A percentile compares a stretch with the other conserved stretches of the same genome.
Evolutionary conservation across 305 asterid genomes (phyloP).

Genomic region (Plantago coronopus): DNA sequence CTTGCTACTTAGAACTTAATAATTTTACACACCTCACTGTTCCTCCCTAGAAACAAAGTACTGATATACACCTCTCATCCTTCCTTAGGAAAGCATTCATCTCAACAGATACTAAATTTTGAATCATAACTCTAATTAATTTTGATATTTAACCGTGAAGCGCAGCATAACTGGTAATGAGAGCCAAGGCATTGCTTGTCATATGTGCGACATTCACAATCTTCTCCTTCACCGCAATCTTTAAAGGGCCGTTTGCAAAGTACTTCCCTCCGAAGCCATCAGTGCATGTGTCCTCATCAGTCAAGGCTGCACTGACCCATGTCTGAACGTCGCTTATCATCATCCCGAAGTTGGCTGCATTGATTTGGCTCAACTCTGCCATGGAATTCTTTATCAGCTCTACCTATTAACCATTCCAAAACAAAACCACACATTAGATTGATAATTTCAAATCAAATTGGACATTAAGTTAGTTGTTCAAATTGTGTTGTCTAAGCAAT

Average conservation of each 20-base stretch:
- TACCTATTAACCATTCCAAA: slow-evolving; percentile 5
- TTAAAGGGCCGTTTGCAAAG: slow-evolving; percentile 31
- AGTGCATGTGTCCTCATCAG: slow-evolving; percentile 67
- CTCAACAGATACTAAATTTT: too few relatives aligned
- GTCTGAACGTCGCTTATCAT: slow-evolving; percentile 50
- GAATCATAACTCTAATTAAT: too few relatives aligned
- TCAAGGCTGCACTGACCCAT: slow-evolving; percentile 79
- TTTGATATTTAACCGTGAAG: slow-evolving; percentile 29
- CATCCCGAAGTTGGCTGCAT: slow-evolving; percentile 27
- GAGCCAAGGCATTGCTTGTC: slow-evolving; percentile 67
- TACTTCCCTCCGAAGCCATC: slow-evolving; percentile 56
- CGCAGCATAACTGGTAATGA: slow-evolving; percentile 45
- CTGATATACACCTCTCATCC: too few relatives aligned
- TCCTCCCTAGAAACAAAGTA: too few relatives aligned
- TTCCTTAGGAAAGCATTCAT: too few relatives aligned
- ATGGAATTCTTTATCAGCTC: slow-evolving; percentile 33
- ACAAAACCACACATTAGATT: neutral
- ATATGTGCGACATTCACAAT: slow-evolving; percentile 52
- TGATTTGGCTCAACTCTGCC: slow-evolving; percentile 41
- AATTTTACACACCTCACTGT: too few relatives aligned
- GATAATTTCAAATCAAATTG: too few relatives aligned
- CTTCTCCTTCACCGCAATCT: slow-evolving; percentile 33
- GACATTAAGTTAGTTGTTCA: too few relatives aligned
- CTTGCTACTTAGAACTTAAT: too few relatives aligned
- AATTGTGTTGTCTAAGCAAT: too few relatives aligned